Evolutionary conservation across 208 protist genomes (phyloP), one percentile per base, ranked within the genome.

Genomic region (Crithidia sp.): DNA sequence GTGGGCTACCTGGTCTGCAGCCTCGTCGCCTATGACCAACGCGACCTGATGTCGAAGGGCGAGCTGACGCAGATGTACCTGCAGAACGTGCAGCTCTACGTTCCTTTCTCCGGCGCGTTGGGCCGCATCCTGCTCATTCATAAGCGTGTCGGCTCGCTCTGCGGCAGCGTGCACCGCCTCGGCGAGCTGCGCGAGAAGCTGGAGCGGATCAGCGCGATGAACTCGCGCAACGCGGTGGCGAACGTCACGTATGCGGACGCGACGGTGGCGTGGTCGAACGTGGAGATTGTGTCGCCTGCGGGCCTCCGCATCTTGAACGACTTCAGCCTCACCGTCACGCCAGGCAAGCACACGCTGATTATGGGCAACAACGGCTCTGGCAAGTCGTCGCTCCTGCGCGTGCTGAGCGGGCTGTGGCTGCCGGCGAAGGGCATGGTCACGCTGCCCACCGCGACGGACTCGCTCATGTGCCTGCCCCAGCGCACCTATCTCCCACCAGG

Each of bases 361-460:
- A 95, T 89, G 80, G 94, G 94, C 41, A 85, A 79, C 68, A 98
- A 97, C 79, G 92, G 93, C n/a, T 87, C 89, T 2, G 94, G 94
- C 8, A 98, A 98, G 79, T 93, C 92, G 16, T 83, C 94, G 9
- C 70, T 98, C 40, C 59, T 96, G 40, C 84, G 91, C 16, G 66
- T 84, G 6, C 66, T 98, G 53, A 74, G 77, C 45, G 82, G 86
- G 13, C 63, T 97, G 49, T 96, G 92, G 91, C 88, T 87, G n/a
- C 73, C 85, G 16, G 65, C 71, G 7, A 67, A 69, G n/a, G 93
- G 93, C 17, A 81, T 54, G 5, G 71, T 97, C 3, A 67, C 76
- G 14, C 71, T 78, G 12, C 91, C 89, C 3, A 19, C 60, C 0
- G 8, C 68, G 3, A 41, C 56, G 0, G 77, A 84, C 2, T 45